Base-by-base conservation (phyloP, 768 basidiomycete genomes). In the Rhodocollybia butyracea region DNA sequence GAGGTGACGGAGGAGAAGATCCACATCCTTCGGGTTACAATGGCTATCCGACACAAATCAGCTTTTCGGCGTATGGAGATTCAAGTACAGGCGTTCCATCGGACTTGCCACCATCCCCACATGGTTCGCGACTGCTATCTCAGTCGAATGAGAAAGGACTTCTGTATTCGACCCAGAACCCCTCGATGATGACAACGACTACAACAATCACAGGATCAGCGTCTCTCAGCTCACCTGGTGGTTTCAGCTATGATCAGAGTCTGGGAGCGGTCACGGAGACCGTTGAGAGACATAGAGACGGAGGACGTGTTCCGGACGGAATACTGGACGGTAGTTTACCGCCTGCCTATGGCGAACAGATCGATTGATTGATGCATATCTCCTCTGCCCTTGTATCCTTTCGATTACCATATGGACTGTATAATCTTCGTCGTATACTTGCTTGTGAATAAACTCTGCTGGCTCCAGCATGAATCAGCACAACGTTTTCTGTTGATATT, bases 301-400 rank as follows among this genome's bases (percentile, higher is more conserved):
- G 38, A 15, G 64, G 64, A 22, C 64, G 62, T 2, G 54, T 61
- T 24, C 51, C 55, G 45, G 53, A 52, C 1, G 51, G 47, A 22
- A 29, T 55, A 6, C 30, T 64, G 46, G 57, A 60, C 17, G 64
- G 62, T 38, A 51, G 64, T 40, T 42, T 63, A 45, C 64, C 64
- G 27, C 64, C 64, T 45, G 63, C 63, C 38, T 62, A 64, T 60
- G 63, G 63, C 32, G 63, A 64, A 13, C 59, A 57, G 55, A 24
- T 57, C 19, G 53, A 50, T 50, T 50, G 48, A 50, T 1, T 40
- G 21, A 17, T 40, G 7, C 17, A 40, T 5, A 36, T 7, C 17
- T 17, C 8, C 34, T 36, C 34, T 17, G 7, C 17, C 34, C 17
- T 36, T 36, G 34, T 36, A n/a, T n/a, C n/a, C n/a, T n/a, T n/a